Base-by-base conservation (phyloP, 345 rosid genomes). In the Lagerstroemia speciosa region DNA sequence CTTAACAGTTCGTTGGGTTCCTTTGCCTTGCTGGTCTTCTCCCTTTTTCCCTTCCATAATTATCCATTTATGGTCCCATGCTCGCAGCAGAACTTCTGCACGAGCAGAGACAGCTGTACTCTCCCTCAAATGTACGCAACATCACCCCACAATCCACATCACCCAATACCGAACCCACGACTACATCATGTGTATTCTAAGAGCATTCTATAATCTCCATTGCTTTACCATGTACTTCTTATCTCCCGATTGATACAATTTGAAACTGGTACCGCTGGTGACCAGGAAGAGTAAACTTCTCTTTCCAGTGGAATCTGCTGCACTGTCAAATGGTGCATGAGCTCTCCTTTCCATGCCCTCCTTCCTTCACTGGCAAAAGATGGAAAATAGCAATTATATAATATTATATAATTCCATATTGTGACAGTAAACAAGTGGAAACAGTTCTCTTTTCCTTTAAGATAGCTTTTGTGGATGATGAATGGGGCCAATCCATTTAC, bases 301-400 rank as follows among this genome's bases (percentile, higher is more conserved):
- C n/a, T n/a, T n/a, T n/a, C 66, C 66, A 63, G 66, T 63, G 45
- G 66, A 65, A 40, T 22, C 40, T 63, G 66, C 27, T 41, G 26
- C 45, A 33, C 66, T 63, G 66, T 63, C 66, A 36, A 63, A 34
- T 63, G 45, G 12, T 33, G 66, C n/a, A 33, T 43, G 66, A 33
- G 26, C 29, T 20, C 24, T 63, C 10, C 24, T 67, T 48, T 19
- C 24, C 17, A 8, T 48, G 3, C n/a, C 0, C 69, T 29, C 48
- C 22, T 22, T 52, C 2, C 10, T 26, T 0, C 29, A 27, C 22
- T 38, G 22, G 29, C 58, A 33, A 33, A 1, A 62, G 17, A 33
- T 24, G 15, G 12, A 33, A 0, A 17, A 61, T 11, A 33, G 17
- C 19, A 17, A 14, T 62, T 62, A 31, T 31, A 31, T 3, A 19